Conservation (phyloP, 371 early-diverging fungal genomes). For the Zychaea mexicana region DNA sequence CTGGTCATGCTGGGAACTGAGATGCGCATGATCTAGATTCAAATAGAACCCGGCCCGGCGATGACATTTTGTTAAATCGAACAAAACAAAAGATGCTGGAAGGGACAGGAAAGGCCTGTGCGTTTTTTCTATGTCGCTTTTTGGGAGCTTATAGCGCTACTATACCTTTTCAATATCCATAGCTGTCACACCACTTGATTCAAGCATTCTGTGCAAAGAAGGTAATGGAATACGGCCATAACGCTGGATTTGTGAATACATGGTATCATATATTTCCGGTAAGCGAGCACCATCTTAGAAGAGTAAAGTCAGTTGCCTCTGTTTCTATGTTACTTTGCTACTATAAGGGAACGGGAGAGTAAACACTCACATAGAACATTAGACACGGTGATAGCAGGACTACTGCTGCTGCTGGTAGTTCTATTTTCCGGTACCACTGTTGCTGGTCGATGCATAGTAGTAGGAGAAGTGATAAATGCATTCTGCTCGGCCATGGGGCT, state of each 20-base stretch:
- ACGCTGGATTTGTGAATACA: constrained; percentile 57
- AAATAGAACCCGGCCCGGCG: no score
- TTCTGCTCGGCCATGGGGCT: not conserved
- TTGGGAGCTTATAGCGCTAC: no score
- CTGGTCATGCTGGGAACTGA: constrained; percentile 54
- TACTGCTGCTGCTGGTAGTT: not conserved
- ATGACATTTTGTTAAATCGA: no score
- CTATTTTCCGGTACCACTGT: not conserved
- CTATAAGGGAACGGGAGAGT: not conserved
- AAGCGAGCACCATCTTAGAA: constrained; percentile 59
- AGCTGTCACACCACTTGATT: constrained; percentile 50
- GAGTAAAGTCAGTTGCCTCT: no score
- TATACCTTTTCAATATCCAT: constrained; percentile 59
- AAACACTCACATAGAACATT: constrained; percentile 22
- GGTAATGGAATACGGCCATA: constrained; percentile 51
- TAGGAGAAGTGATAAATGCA: not conserved
- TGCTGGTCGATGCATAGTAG: not conserved
- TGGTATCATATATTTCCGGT: constrained; percentile 59
- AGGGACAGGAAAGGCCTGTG: not conserved
- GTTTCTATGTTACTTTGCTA: no score
- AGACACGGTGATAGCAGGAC: constrained; percentile 10
- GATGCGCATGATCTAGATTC: constrained; percentile 40
- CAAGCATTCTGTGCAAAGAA: constrained; percentile 53
- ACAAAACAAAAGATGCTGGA: no score
- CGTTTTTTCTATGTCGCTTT: no score